Evolutionary conservation across 2,329 filamentous ascomycete genomes (phyloP).

Genomic region (Sporothrix variecibatus): DNA sequence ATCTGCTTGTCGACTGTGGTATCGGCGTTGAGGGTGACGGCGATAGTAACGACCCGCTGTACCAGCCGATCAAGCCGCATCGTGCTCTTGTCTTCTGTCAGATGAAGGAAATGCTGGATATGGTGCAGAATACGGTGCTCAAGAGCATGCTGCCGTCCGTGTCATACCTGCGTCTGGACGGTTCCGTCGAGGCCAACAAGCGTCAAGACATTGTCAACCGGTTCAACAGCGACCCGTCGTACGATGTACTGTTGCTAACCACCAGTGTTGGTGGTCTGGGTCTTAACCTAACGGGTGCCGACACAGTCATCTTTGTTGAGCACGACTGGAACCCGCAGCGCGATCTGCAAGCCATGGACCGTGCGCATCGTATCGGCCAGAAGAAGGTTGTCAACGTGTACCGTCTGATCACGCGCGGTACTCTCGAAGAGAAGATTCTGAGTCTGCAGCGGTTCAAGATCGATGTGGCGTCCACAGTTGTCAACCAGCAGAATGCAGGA

Average conservation of each 20-base stretch:
- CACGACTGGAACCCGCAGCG: conserved; percentile 99
- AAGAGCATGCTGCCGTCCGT: conserved; percentile 89
- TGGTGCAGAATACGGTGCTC: conserved; percentile 93
- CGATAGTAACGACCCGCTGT: conserved; percentile 59
- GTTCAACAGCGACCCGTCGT: conserved; percentile 96
- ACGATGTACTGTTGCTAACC: conserved; percentile 89
- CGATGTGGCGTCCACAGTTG: conserved; percentile 94
- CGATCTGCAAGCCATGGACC: conserved; percentile 98
- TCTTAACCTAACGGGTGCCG: conserved; percentile 91
- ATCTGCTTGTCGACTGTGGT: conserved; percentile 96
- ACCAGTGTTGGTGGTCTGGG: conserved; percentile 94
- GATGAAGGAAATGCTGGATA: conserved; percentile 99
- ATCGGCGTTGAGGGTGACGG: conserved; percentile 77
- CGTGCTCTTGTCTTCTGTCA: conserved; percentile 97
- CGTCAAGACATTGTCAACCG: conserved; percentile 98
- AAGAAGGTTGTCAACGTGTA: conserved; percentile 99
- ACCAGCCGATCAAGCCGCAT: conserved; percentile 89
- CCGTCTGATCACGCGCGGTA: conserved; percentile 91
- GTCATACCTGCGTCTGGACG: conserved; percentile 91
- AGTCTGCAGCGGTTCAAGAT: conserved; percentile 99
- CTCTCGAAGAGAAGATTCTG: conserved; percentile 96
- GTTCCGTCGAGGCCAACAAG: conserved; percentile 86
- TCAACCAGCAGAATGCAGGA: conserved; percentile 98
- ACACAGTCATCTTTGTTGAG: conserved; percentile 98
- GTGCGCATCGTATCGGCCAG: conserved; percentile 95